phyloP scores from a whole-genome alignment of 2,329 filamentous ascomycete genomes.

The Fusarium sp. region DNA sequence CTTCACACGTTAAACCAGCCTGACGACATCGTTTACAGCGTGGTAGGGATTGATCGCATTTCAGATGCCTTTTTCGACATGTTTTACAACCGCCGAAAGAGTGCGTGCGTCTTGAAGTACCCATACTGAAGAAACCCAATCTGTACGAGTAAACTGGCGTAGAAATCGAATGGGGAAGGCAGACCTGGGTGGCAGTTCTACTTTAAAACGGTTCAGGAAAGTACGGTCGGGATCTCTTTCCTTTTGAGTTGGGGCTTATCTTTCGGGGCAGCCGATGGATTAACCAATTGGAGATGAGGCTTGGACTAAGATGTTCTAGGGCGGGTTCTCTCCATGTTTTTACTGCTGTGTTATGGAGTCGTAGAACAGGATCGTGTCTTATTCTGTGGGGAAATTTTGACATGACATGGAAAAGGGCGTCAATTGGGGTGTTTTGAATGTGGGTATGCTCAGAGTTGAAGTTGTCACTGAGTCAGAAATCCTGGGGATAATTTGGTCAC shows the following conservation, averaged over 20 bases:
- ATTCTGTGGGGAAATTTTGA: neutral
- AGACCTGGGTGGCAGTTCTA: neutral
- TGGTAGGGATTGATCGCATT: conserved; percentile 35
- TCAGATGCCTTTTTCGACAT: conserved; percentile 40
- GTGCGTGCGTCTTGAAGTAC: conserved; percentile 31
- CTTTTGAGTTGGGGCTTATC: conserved; percentile 17
- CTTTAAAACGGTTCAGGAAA: conserved; percentile 23
- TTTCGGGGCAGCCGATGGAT: neutral
- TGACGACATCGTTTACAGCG: conserved; percentile 32
- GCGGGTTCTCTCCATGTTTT: conserved; percentile 16
- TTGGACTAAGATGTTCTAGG: conserved; percentile 8
- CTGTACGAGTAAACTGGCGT: neutral
- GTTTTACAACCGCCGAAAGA: conserved; percentile 41
- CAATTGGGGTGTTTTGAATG: neutral
- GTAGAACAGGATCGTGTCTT: neutral
- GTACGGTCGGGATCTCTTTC: conserved; percentile 30
- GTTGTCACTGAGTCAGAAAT: neutral
- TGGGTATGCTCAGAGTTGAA: conserved; percentile 3
- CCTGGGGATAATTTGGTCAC: too few species aligned
- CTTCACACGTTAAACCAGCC: conserved; percentile 33
- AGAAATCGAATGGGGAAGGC: neutral
- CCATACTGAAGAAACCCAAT: neutral
- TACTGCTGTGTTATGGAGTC: neutral
- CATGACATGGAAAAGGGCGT: conserved; percentile 24
- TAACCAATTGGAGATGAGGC: neutral